These are phyloP conservation scores for Picochlorum sp. DNA, from an alignment of 139 green algal species.

Conservation along the genomic window DNA sequence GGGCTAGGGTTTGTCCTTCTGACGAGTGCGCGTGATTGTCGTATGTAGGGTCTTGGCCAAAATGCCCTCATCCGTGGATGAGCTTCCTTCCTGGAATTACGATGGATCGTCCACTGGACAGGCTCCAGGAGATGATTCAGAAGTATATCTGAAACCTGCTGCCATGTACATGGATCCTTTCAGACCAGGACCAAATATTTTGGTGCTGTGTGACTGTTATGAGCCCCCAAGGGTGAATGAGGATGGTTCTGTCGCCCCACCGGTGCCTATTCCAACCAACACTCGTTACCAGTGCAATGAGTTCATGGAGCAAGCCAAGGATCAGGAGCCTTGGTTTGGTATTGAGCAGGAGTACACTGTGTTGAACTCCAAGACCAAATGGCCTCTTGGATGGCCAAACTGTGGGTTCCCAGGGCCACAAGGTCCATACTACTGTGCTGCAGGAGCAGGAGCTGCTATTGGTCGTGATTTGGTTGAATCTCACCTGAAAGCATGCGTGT, in stretches of 20 bases:
- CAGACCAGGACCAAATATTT: conserved; percentile 83
- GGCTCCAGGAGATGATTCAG: conserved; percentile 83
- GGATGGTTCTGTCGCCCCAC: conserved; percentile 51
- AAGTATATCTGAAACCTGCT: conserved; percentile 74
- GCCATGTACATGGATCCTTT: conserved; percentile 72
- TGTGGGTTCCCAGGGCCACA: conserved; percentile 83
- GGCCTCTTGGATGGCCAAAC: conserved; percentile 92
- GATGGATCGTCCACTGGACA: conserved; percentile 88
- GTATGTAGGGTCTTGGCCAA: conserved; percentile 32
- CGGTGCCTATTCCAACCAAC: conserved; percentile 88
- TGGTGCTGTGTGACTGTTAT: conserved; percentile 93
- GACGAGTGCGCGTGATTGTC: neutral
- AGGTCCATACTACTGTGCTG: conserved; percentile 96
- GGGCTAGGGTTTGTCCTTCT: neutral
- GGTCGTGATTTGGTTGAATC: conserved; percentile 90
- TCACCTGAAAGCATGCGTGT: conserved; percentile 93
- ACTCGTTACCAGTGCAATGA: conserved; percentile 60
- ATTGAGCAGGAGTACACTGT: conserved; percentile 99
- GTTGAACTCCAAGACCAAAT: conserved; percentile 88
- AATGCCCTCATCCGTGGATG: conserved; percentile 38
- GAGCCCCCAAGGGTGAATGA: conserved; percentile 59
- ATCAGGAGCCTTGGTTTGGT: conserved; percentile 88
- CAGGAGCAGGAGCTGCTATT: conserved; percentile 78
- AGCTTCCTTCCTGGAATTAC: conserved; percentile 95
- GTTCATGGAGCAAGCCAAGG: conserved; percentile 39